Percentiles rank a stretch among this genome's conserved stretches.
Conservation (phyloP, 805 yeast genomes). For the Schwanniomyces vanrijiae region DNA sequence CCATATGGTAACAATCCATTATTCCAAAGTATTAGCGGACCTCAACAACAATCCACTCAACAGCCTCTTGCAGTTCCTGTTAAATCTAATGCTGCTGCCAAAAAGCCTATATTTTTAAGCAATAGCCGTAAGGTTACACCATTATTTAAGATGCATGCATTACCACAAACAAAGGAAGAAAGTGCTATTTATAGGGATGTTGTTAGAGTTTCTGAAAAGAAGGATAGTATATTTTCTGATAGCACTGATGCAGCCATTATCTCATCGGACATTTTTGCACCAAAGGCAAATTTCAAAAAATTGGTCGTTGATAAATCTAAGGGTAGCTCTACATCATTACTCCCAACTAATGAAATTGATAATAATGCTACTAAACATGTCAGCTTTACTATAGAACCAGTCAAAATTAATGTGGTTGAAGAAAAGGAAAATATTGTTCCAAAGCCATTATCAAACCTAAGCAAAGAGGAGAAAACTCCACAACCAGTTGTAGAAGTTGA, state of each 20-base stretch:
- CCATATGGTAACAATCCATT: conserved; percentile 84
- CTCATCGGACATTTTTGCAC: conserved; percentile 70
- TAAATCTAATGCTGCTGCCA: conserved; percentile 23
- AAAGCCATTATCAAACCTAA: conserved; percentile 3
- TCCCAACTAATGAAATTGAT: conserved; percentile 5
- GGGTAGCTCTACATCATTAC: conserved; percentile 8
- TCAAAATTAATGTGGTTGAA: background rate
- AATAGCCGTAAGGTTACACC: conserved; percentile 69
- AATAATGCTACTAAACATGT: conserved; percentile 15
- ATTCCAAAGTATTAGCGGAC: conserved; percentile 46
- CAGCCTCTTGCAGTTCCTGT: conserved; percentile 29
- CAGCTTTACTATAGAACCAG: conserved; percentile 12
- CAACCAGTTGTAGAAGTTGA: conserved; percentile 40
- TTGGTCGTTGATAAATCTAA: conserved; percentile 51
- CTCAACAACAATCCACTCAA: conserved; percentile 10
- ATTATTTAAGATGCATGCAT: conserved; percentile 28
- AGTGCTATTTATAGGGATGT: conserved; percentile 3
- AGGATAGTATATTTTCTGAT: conserved; percentile 31
- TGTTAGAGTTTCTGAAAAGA: conserved; percentile 6
- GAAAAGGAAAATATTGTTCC: conserved; percentile 13
- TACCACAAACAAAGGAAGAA: conserved; percentile 10
- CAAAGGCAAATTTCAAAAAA: conserved; percentile 53
- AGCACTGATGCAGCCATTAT: conserved; percentile 67
- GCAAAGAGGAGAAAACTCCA: background rate
- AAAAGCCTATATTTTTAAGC: conserved; percentile 58